A percentile compares a stretch with the other conserved stretches of the same genome.
phyloP scores from a whole-genome alignment of 441 rosid genomes.

The Corymbia citriodora region DNA sequence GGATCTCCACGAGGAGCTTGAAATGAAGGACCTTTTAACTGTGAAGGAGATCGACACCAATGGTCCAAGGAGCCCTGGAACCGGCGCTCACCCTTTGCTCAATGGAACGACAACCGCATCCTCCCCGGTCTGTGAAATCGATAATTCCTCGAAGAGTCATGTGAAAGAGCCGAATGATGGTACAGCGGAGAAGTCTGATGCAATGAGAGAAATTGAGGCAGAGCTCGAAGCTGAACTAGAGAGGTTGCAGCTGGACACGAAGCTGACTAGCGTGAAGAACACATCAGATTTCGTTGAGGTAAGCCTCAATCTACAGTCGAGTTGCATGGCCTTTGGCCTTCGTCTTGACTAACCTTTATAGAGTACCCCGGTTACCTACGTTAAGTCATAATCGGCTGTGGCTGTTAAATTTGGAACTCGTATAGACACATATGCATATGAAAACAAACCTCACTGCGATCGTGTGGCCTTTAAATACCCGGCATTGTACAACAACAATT shows the following conservation, averaged over 20 bases:
- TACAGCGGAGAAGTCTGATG: constrained; percentile 3
- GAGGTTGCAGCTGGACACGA: constrained; percentile 21
- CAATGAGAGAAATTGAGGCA: constrained; percentile 32
- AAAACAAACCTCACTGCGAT: not conserved
- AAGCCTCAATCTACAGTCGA: not conserved
- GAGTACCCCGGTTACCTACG: not conserved
- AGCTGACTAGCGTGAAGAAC: constrained; percentile 4
- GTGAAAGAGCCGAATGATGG: not conserved
- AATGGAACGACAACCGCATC: not conserved
- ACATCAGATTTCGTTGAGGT: constrained; percentile 10
- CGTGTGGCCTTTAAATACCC: not conserved
- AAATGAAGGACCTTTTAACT: constrained; percentile 21
- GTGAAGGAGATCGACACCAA: constrained; percentile 10
- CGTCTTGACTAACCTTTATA: not conserved
- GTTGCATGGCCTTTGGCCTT: not conserved
- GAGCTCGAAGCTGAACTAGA: constrained; percentile 38
- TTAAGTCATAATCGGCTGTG: not conserved
- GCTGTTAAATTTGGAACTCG: not conserved
- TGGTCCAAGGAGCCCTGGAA: not conserved
- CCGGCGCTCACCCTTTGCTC: not conserved
- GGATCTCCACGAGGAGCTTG: constrained; percentile 30
- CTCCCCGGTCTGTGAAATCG: not conserved
- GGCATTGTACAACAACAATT: not conserved
- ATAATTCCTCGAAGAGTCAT: not conserved
- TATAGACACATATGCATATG: not conserved